phyloP scores from a whole-genome alignment of 345 rosid genomes.

The Syzygium jambos region DNA sequence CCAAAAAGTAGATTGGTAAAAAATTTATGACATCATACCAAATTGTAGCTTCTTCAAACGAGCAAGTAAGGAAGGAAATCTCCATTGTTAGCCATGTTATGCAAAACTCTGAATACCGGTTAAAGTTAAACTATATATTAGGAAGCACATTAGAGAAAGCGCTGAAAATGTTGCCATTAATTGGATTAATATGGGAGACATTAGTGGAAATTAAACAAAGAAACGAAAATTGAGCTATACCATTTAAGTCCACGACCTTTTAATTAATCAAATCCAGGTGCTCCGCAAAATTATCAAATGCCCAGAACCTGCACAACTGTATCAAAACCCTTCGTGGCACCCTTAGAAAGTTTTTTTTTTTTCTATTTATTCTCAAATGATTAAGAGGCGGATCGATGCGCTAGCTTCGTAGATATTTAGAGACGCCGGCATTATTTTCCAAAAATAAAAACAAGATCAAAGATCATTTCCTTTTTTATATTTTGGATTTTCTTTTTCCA shows the following conservation, averaged over 20 bases:
- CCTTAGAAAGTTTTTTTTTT: too few relatives aligned
- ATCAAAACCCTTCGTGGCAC: neutral
- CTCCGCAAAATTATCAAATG: neutral
- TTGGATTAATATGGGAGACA: neutral
- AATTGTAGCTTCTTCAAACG: neutral
- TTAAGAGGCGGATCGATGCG: neutral
- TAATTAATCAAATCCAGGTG: neutral
- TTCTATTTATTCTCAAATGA: neutral
- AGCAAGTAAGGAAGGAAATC: neutral
- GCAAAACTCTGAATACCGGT: neutral
- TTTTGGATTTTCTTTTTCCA: neutral
- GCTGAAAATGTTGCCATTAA: neutral
- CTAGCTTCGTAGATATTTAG: neutral
- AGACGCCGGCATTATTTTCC: neutral
- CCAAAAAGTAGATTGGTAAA: neutral
- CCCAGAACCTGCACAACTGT: neutral
- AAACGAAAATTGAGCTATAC: neutral
- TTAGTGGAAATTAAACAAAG: neutral
- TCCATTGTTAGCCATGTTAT: neutral
- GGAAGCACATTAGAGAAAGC: neutral
- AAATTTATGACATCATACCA: neutral
- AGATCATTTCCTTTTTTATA: neutral
- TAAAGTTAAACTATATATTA: neutral
- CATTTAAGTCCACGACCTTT: neutral
- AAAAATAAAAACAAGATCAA: neutral